Evolutionary conservation across 2,329 filamentous ascomycete species (phyloP).

Genomic region (Pezicula carpinea): DNA sequence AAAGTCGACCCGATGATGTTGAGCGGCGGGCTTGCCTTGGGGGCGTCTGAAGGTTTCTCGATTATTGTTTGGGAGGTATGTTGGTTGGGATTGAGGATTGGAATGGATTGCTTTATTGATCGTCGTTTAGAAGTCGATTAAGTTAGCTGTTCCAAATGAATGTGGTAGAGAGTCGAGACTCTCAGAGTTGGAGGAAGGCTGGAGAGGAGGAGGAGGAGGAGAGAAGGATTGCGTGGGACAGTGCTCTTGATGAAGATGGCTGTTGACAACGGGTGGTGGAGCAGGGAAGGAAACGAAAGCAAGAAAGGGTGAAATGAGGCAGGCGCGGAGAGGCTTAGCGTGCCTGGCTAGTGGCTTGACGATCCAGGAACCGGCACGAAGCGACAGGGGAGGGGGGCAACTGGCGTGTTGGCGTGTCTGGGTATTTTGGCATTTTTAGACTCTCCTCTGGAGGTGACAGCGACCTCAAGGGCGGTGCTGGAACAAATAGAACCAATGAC

Average conservation of each 20-base stretch:
- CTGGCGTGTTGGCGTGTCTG: too few relatives aligned
- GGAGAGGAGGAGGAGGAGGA: slow-evolving; percentile 5
- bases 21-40: too few relatives aligned
- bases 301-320: slow-evolving; percentile 1
- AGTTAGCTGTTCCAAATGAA: slow-evolving; percentile 30
- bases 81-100: slow-evolving; percentile 7
- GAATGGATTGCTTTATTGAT: slow-evolving; percentile 3
- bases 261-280: slow-evolving; percentile 14
- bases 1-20: slow-evolving; percentile 1
- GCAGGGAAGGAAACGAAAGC: slow-evolving; percentile 4
- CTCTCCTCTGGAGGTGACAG: too few relatives aligned
- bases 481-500: too few relatives aligned
- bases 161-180: slow-evolving; percentile 31
- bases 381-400: too few relatives aligned
- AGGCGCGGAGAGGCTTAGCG: neutral
- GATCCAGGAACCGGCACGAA: too few relatives aligned
- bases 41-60: neutral
- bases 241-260: slow-evolving; percentile 6
- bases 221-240: neutral
- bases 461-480: too few relatives aligned
- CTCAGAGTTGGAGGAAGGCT: slow-evolving; percentile 30
- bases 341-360: too few relatives aligned
- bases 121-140: slow-evolving; percentile 11
- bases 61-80: slow-evolving; percentile 1
- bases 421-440: too few relatives aligned